phyloP scores from a whole-genome alignment of 1,139 yeast genomes.

The Candida dubliniensis region DNA sequence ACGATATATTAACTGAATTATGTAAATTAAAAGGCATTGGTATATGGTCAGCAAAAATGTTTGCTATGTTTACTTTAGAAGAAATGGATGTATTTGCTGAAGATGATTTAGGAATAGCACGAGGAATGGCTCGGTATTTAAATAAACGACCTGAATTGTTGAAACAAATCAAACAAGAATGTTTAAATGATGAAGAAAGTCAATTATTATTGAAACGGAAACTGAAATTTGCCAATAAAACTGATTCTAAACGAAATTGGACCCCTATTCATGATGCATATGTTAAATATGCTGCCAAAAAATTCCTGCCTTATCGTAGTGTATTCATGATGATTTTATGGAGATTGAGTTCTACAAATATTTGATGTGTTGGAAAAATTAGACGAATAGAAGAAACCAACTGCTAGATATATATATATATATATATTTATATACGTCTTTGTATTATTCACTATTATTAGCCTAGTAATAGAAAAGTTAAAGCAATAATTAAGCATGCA shows the following conservation, averaged over 20 bases:
- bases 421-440: too few species aligned
- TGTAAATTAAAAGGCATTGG: conserved; percentile 78
- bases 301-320: conserved; percentile 66
- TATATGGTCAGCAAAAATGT: conserved; percentile 91
- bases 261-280: conserved; percentile 61
- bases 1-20: conserved; percentile 56
- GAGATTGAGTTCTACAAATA: conserved; percentile 62
- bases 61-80: conserved; percentile 65
- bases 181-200: conserved; percentile 29
- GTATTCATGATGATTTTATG: conserved; percentile 73
- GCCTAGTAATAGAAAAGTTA: conserved; percentile 6
- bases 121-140: conserved; percentile 72
- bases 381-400: conserved; percentile 5
- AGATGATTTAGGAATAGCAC: conserved; percentile 81
- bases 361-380: conserved; percentile 48
- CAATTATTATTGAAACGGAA: conserved; percentile 32
- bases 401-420: too few species aligned
- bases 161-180: conserved; percentile 37
- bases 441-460: background rate
- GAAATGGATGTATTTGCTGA: conserved; percentile 71
- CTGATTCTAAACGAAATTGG: conserved; percentile 52
- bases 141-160: conserved; percentile 54
- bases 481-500: conserved; percentile 8
- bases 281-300: conserved; percentile 53
- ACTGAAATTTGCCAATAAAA: conserved; percentile 39